These are phyloP conservation scores for Rhodotorula babjevae DNA, from an alignment of 768 basidiomycete species.

Conservation along the genomic window DNA sequence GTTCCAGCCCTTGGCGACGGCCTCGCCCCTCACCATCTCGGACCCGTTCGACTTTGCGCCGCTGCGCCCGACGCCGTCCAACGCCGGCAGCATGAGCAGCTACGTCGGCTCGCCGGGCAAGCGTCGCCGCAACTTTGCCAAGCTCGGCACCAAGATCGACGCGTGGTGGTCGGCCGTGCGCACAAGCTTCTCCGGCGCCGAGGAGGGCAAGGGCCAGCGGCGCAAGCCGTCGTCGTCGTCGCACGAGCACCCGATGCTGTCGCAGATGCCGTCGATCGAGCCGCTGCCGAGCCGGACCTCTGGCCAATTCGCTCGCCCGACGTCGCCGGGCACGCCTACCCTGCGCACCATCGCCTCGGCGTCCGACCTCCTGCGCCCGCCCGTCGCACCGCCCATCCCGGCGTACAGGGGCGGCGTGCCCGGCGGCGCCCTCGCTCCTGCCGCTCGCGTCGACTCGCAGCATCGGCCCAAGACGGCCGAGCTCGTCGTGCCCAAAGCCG, in stretches of 20 bases:
- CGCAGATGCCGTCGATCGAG: constrained; percentile 10
- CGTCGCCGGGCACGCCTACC: constrained; percentile 7
- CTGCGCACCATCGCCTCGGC: constrained; percentile 38
- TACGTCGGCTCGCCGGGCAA: constrained; percentile 29
- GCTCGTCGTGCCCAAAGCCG: background rate
- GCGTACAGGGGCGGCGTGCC: constrained; percentile 11
- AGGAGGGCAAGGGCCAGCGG: constrained; percentile 21
- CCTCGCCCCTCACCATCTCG: constrained; percentile 16
- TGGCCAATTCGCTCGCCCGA: constrained; percentile 25
- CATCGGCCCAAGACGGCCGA: constrained; percentile 5
- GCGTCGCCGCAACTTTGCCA: constrained; percentile 33
- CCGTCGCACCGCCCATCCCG: background rate
- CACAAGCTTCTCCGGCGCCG: constrained; percentile 33
- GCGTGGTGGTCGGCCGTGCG: constrained; percentile 44
- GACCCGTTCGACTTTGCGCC: constrained; percentile 24
- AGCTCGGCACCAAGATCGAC: constrained; percentile 42
- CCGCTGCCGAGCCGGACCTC: constrained; percentile 31
- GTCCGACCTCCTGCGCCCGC: constrained; percentile 16
- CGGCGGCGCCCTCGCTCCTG: constrained; percentile 38
- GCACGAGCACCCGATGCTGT: constrained; percentile 7
- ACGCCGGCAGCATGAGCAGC: background rate
- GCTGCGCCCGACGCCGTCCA: constrained; percentile 2
- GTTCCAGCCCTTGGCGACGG: constrained; percentile 29
- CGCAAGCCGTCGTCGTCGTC: constrained; percentile 15
- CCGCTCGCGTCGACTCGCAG: constrained; percentile 25